Percentiles rank a stretch among this genome's conserved stretches.
These are phyloP conservation scores for Penicillium taxi DNA, from an alignment of 495 filamentous ascomycete species.

Conservation along the genomic window DNA sequence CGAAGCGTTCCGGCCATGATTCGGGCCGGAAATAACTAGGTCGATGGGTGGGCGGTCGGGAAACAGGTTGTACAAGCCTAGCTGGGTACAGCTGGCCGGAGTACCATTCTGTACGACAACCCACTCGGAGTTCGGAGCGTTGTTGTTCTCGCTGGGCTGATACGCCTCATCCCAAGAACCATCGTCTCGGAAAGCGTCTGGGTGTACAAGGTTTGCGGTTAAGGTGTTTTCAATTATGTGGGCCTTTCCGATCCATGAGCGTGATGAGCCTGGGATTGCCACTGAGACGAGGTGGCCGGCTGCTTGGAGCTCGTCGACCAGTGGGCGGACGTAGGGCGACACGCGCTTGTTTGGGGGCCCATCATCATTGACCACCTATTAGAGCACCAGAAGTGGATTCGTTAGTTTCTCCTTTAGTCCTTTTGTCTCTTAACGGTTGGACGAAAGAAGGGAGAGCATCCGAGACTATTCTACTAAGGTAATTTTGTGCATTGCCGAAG, in stretches of 20 bases:
- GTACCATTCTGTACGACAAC: conserved; percentile 80
- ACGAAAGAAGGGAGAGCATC: no score
- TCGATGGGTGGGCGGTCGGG: conserved; percentile 64
- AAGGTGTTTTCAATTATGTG: conserved; percentile 82
- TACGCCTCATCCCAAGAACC: conserved; percentile 31
- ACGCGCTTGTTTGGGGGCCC: conserved; percentile 80
- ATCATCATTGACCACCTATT: conserved; percentile 82
- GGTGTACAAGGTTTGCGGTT: conserved; percentile 75
- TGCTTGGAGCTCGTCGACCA: conserved; percentile 66
- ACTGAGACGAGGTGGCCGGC: conserved; percentile 86
- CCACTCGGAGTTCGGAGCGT: conserved; percentile 44
- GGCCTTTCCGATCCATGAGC: conserved; percentile 97
- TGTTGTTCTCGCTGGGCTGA: conserved; percentile 36
- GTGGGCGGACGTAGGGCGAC: conserved; percentile 83
- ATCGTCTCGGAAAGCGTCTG: conserved; percentile 49
- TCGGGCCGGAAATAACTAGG: conserved; percentile 83
- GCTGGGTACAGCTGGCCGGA: conserved; percentile 79
- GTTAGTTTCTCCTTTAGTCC: background rate
- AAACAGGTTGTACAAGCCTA: conserved; percentile 86
- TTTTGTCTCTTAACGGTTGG: conserved; percentile 6
- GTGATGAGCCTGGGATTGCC: conserved; percentile 79
- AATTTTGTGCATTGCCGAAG: no score
- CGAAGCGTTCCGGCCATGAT: conserved; percentile 91
- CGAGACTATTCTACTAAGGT: no score
- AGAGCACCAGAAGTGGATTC: background rate